Evolutionary conservation across 2,329 filamentous ascomycete species (phyloP).

Genomic region (Incumbomyces delicatus): DNA sequence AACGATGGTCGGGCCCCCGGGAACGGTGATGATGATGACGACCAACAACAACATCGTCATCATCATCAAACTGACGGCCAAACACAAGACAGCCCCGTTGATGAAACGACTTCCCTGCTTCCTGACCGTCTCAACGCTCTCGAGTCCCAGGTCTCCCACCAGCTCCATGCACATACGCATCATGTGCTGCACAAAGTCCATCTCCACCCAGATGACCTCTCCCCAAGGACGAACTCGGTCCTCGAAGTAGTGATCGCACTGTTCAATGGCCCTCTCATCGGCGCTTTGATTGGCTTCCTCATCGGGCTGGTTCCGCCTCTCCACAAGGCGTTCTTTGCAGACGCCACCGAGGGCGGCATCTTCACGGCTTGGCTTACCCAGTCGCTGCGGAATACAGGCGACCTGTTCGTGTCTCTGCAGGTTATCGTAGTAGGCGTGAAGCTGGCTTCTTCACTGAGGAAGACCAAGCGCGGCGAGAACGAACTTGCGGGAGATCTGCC

Average conservation of each 20-base stretch:
- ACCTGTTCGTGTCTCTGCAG: slow-evolving; percentile 55
- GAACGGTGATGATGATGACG: background rate
- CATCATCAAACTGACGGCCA: background rate
- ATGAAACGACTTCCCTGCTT: slow-evolving; percentile 45
- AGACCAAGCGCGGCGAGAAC: slow-evolving; percentile 35
- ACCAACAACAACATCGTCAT: background rate
- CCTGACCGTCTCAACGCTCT: slow-evolving; percentile 25
- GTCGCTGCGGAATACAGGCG: slow-evolving; percentile 51
- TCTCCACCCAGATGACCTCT: slow-evolving; percentile 28
- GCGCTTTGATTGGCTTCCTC: slow-evolving; percentile 48
- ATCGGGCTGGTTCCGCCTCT: slow-evolving; percentile 52
- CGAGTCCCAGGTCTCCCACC: slow-evolving; percentile 9
- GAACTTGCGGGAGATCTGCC: slow-evolving; percentile 30
- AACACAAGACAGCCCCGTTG: slow-evolving; percentile 11
- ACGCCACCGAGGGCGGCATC: slow-evolving; percentile 49
- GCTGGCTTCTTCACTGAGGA: slow-evolving; percentile 45
- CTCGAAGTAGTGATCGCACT: slow-evolving; percentile 41
- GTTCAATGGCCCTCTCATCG: slow-evolving; percentile 53
- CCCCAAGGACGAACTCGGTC: slow-evolving; percentile 29
- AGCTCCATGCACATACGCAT: slow-evolving; percentile 24
- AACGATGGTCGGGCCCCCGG: background rate
- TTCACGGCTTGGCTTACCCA: slow-evolving; percentile 58
- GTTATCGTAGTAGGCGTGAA: slow-evolving; percentile 60
- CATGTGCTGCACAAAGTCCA: slow-evolving; percentile 27
- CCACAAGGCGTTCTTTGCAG: slow-evolving; percentile 53